These are phyloP conservation scores for Termitomyces titanicus DNA, from an alignment of 768 basidiomycete species.

Conservation along the genomic window DNA sequence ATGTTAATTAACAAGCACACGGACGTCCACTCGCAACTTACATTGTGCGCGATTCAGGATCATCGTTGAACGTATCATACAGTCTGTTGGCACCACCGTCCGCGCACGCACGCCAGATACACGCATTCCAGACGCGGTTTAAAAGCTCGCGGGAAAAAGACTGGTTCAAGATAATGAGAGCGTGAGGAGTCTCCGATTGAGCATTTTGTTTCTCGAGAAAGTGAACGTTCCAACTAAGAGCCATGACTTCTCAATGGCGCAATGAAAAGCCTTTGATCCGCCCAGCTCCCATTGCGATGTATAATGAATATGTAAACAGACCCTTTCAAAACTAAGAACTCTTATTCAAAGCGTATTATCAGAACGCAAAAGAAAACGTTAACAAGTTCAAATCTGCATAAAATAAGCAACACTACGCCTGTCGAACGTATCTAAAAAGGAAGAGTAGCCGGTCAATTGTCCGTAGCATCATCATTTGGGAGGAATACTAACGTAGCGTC, in stretches of 20 bases:
- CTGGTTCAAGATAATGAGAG: slow-evolving; percentile 88
- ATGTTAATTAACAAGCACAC: neutral
- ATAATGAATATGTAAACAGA: too few species aligned
- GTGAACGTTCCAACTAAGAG: slow-evolving; percentile 34
- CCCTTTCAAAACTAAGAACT: neutral
- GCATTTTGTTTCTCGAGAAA: slow-evolving; percentile 29
- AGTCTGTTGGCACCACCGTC: slow-evolving; percentile 89
- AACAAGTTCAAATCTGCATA: neutral
- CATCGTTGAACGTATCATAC: slow-evolving; percentile 45
- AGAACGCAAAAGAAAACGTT: neutral
- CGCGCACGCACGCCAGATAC: slow-evolving; percentile 63
- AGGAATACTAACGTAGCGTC: slow-evolving; percentile 82
- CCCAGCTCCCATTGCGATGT: neutral
- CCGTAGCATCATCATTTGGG: neutral
- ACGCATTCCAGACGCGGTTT: slow-evolving; percentile 51
- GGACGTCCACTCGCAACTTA: neutral
- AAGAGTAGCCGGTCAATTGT: neutral
- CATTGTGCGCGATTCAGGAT: slow-evolving; percentile 9
- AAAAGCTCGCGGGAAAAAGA: slow-evolving; percentile 70
- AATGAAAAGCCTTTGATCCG: neutral
- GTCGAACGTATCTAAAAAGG: slow-evolving; percentile 14
- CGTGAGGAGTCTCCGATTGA: slow-evolving; percentile 26
- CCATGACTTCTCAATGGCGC: neutral
- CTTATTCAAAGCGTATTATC: neutral
- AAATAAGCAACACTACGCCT: neutral